Evolutionary conservation across 305 asterid genomes (phyloP), one percentile per base, ranked within the genome.

Genomic region (Petunia hybrid): DNA sequence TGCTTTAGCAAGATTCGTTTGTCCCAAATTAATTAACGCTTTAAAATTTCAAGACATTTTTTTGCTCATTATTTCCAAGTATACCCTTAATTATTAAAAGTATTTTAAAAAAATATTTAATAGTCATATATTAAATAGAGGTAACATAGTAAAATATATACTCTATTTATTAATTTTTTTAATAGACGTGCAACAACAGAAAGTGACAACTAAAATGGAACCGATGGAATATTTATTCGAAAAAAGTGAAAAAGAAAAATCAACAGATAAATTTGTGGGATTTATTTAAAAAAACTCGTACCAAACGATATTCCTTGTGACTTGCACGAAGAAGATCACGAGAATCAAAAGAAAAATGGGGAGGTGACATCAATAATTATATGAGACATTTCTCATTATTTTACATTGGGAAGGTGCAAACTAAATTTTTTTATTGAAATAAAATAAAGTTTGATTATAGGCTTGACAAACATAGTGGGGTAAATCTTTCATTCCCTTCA

Each of bases 371-470:
- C 9, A 40, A 69, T 22, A 67, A 41, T 67, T 67, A 7, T 42
- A 42, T 67, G 55, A 42, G 4, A 8, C 31, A 61, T 9, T 8
- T 63, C 13, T 42, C 14, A 68, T 42, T 45, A 70, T 70, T 43
- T 43, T 10, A 31, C 77, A 70, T 70, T 46, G 77, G 42, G 42
- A 70, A 45, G 13, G 42, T 12, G 22, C 77, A 70, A 68, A 43
- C 2, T 7, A 16, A 43, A 69, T n/a, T 1, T 45, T 22, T n/a
- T 67, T 46, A 70, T 22, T 70, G 57, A 69, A 69, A 45, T 70
- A 16, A 22, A 45, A 45, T 22, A 70, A 2, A 1, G 3, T 14
- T 2, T 14, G 4, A 36, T 64, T 0, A 38, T 2, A 62, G 35
- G 41, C 31, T 61, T 61, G 41, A 31, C 3, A 22, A 22, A 14